Evolutionary conservation across 208 protist species (phyloP).

Genomic region (Balamuthia mandrillaris): DNA sequence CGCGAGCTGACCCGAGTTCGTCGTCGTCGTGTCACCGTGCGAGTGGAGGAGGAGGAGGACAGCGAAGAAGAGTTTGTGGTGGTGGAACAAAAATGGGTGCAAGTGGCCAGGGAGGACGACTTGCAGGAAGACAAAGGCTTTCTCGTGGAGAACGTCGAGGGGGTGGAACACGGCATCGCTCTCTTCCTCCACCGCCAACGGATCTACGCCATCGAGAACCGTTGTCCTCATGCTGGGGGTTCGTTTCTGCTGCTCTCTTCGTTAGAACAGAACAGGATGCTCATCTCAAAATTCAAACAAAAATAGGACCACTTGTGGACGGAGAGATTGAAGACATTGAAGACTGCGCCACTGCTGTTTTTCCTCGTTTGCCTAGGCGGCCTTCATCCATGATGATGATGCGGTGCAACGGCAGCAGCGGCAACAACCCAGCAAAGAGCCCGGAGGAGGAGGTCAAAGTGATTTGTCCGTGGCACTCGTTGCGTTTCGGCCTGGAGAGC

Average conservation of each 20-base stretch:
- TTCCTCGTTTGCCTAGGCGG: too few species aligned
- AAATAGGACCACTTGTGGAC: neutral
- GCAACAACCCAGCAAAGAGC: conserved; percentile 66
- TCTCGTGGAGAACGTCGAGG: conserved; percentile 69
- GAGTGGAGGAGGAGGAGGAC: too few species aligned
- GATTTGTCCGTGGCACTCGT: neutral
- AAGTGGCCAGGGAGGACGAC: neutral
- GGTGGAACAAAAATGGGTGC: neutral
- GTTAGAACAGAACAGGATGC: neutral
- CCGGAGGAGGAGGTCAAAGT: conserved; percentile 44
- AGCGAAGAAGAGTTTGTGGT: neutral
- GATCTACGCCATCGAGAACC: neutral
- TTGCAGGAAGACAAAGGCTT: neutral
- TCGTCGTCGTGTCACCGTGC: too few species aligned
- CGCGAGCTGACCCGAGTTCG: too few species aligned
- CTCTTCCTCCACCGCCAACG: neutral
- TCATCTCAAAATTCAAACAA: neutral
- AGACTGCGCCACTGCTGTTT: neutral
- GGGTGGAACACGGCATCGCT: conserved; percentile 76
- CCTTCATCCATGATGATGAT: too few species aligned
- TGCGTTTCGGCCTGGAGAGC: neutral
- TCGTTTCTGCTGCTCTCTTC: neutral
- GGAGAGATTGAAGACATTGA: neutral
- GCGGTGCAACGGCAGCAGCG: too few species aligned
- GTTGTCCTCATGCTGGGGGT: neutral